A percentile compares a stretch with the other conserved stretches of the same genome.
Evolutionary conservation across 2,329 filamentous ascomycete species (phyloP).

Genomic region (Colletotrichum endophyticum): DNA sequence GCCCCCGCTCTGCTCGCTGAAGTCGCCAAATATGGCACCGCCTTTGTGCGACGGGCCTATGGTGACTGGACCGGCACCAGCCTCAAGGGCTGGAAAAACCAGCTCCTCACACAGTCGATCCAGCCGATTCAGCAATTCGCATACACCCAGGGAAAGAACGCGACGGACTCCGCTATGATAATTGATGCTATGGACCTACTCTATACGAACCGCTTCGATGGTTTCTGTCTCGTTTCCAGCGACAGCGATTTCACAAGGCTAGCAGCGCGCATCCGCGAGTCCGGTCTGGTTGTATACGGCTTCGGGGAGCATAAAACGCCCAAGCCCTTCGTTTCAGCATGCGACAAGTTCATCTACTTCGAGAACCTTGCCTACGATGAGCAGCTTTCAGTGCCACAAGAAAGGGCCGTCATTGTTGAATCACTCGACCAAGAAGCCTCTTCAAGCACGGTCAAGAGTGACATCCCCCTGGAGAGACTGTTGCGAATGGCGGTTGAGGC

Average conservation of each 20-base stretch:
- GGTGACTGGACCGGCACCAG: conserved; percentile 35
- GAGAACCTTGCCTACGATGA: conserved; percentile 21
- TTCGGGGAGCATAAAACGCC: conserved; percentile 37
- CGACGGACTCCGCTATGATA: conserved; percentile 38
- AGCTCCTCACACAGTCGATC: conserved; percentile 31
- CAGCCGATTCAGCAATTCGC: conserved; percentile 40
- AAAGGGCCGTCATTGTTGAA: not conserved
- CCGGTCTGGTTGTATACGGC: conserved; percentile 35
- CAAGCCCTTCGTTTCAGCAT: conserved; percentile 33
- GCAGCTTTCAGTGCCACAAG: not conserved
- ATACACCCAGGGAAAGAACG: conserved; percentile 38
- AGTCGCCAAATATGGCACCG: conserved; percentile 36
- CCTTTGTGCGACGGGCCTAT: conserved; percentile 34
- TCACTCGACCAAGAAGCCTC: not conserved
- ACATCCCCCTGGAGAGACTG: not conserved
- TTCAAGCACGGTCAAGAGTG: not conserved
- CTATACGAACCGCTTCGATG: conserved; percentile 32
- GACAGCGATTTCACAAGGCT: conserved; percentile 41
- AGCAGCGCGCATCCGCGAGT: conserved; percentile 35
- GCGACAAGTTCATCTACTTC: conserved; percentile 36
- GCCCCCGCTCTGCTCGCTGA: conserved; percentile 29
- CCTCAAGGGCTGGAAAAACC: conserved; percentile 33
- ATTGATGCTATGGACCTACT: conserved; percentile 43
- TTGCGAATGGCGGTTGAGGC: conserved; percentile 21
- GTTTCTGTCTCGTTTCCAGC: conserved; percentile 29